Base-by-base conservation (phyloP, 2,329 filamentous ascomycete genomes). In the Colletotrichum melonis region DNA sequence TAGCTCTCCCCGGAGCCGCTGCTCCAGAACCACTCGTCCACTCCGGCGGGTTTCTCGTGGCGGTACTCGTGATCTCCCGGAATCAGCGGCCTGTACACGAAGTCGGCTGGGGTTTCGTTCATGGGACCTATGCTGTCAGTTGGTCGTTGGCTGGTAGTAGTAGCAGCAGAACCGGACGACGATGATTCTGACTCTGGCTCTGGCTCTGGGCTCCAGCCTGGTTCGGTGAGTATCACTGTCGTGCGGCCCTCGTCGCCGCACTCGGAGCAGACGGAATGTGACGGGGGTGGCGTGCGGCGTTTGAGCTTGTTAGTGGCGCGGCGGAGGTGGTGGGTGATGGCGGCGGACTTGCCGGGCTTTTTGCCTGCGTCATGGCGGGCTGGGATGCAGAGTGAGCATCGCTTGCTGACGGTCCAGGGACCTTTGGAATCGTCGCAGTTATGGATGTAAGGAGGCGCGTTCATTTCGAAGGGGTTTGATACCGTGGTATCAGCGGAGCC, bases 61-160 rank as follows among this genome's bases (percentile, higher is more conserved):
- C 2, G 16, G 38, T 19, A 42, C 38, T 19, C 16, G 38, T 42
- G 16, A 16, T 42, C 38, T 42, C 11, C 32, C 32, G 38, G 16
- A 42, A 42, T 19, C 38, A 7, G 30, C 52, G 28, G 28, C 49
- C 22, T 22, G 26, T 60, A 35, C 8, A 49, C 54, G 30, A 69
- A 66, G 30, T 72, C 58, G 24, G 35, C 58, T 28, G 26, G 24
- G 35, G 26, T 54, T 30, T 69, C 69, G 32, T 52, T 22, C 24
- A 35, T 16, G 8, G 58, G 54, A 28, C 59, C 69, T 11, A 58
- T 22, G 30, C n/a, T 30, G 38, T 58, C 38, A 26, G 16, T 35
- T 24, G 32, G 3, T 19, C 49, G 16, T 22, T 49, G 28, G 57
- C 14, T 30, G 35, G 49, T 19, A 30, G 16, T 24, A 63, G 8